phyloP scores from a whole-genome alignment of 345 rosid species.

The Eucalyptus regnans region DNA sequence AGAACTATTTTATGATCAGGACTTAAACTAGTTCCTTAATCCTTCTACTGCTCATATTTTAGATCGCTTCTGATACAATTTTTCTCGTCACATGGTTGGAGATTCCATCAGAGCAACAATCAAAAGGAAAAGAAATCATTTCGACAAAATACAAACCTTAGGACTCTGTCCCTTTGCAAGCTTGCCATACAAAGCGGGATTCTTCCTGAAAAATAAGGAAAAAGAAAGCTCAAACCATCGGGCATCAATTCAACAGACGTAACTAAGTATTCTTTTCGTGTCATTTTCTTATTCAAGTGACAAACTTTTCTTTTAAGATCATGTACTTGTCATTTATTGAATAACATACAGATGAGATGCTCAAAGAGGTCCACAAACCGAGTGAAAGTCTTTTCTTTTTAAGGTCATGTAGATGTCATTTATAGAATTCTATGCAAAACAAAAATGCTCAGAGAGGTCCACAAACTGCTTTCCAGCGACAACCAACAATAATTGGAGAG shows the following conservation, averaged over 20 bases:
- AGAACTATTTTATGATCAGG: neutral
- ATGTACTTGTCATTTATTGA: neutral
- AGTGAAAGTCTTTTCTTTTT: neutral
- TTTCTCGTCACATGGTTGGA: neutral
- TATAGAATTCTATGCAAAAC: neutral
- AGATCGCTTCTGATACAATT: neutral
- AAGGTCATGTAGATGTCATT: neutral
- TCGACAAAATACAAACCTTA: constrained; percentile 25
- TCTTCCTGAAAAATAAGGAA: constrained; percentile 35
- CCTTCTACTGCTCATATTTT: neutral
- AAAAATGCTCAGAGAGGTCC: neutral
- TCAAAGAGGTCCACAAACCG: neutral
- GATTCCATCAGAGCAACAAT: neutral
- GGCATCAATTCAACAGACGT: neutral
- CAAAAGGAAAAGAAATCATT: neutral
- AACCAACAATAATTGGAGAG: neutral
- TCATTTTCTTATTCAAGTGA: neutral
- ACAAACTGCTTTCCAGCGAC: neutral
- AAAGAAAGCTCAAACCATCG: neutral
- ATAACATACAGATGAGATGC: neutral
- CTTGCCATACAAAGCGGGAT: constrained; percentile 39
- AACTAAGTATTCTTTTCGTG: neutral
- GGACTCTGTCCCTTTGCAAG: constrained; percentile 84
- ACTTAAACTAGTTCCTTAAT: neutral
- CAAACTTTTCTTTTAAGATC: neutral